Evolutionary conservation across 148 eudicot genomes (phyloP).

Genomic region (Chenopodium berlandieri): DNA sequence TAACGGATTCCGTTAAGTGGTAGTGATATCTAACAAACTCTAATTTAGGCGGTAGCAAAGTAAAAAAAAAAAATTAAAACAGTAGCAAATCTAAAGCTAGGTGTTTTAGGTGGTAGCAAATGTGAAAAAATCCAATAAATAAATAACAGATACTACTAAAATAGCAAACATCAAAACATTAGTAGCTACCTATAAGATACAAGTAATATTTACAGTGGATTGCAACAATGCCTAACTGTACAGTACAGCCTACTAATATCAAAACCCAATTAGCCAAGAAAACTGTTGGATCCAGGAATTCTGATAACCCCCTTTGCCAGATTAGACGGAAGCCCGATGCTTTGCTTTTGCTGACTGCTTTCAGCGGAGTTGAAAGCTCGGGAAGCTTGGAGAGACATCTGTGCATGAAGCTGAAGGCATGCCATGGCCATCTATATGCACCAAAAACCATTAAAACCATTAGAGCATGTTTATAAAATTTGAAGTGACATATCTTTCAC

Average conservation of each 20-base stretch:
- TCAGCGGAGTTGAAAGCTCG: slow-evolving; percentile 61
- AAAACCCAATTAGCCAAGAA: slow-evolving; percentile 26
- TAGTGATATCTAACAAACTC: too few relatives aligned
- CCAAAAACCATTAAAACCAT: background rate
- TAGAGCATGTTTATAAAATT: background rate
- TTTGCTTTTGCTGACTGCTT: slow-evolving; percentile 33
- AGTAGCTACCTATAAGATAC: background rate
- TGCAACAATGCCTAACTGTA: slow-evolving; percentile 11
- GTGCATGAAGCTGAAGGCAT: slow-evolving; percentile 91
- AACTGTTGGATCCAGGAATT: slow-evolving; percentile 48
- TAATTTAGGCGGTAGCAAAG: too few relatives aligned
- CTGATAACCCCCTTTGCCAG: slow-evolving; percentile 51
- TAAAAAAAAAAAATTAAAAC: too few relatives aligned
- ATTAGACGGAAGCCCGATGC: slow-evolving; percentile 50
- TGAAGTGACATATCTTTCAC: background rate
- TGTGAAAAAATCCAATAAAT: too few relatives aligned
- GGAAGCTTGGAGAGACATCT: slow-evolving; percentile 89
- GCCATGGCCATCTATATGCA: slow-evolving; percentile 70
- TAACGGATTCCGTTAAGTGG: too few relatives aligned
- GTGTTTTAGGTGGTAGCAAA: too few relatives aligned
- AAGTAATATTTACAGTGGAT: background rate
- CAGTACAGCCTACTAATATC: slow-evolving; percentile 16
- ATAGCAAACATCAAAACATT: too few relatives aligned
- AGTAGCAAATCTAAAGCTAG: too few relatives aligned
- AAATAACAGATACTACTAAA: too few relatives aligned